Base-by-base conservation (phyloP, 2,329 filamentous ascomycete genomes). In the Falciphora oryzae region DNA sequence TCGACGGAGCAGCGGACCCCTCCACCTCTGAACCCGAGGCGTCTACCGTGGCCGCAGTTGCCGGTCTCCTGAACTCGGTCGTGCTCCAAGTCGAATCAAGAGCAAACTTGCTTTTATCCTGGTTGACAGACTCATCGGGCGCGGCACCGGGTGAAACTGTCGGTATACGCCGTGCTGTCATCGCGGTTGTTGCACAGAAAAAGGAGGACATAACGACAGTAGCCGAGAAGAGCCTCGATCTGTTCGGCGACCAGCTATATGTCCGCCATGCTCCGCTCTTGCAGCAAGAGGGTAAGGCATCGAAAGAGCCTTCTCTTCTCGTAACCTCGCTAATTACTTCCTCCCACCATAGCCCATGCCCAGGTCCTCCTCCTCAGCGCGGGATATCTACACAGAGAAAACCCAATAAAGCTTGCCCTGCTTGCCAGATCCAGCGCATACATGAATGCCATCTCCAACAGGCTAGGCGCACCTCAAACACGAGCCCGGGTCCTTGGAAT, bases 161-260 rank as follows among this genome's bases (percentile, higher is more conserved):
- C n/a, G 84, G 83, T 7, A 85, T 92, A 62, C 84, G 90, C 53
- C 84, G 91, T 67, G 88, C 89, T 25, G 82, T 87, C 13, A 67
- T 92, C 57, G 83, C 84, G 31, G 81, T 82, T 11, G 73, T 91
- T 27, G 79, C 82, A 14, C 75, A 81, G 56, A 79, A 82, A 60
- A 83, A 77, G 66, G 80, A 81, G 1, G 76, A 76, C 27, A 76
- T 92, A 2, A 77, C 81, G 6, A 78, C 73, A 0, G 78, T 91
- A 50, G 73, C 94, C 65, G 86, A 93, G 70, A 91, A 87, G 71
- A 85, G 83, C 61, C 78, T 97, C 61, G 80, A 80, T 56, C 85
- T 89, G 61, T 97, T 98, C 74, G 91, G 92, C 1, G 93, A 97
- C 70, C 86, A 90, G 62, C 79, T 98, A 14, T 96, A 93, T 71